phyloP scores from a whole-genome alignment of 2,329 filamentous ascomycete genomes.

The Xylaria sp. region DNA sequence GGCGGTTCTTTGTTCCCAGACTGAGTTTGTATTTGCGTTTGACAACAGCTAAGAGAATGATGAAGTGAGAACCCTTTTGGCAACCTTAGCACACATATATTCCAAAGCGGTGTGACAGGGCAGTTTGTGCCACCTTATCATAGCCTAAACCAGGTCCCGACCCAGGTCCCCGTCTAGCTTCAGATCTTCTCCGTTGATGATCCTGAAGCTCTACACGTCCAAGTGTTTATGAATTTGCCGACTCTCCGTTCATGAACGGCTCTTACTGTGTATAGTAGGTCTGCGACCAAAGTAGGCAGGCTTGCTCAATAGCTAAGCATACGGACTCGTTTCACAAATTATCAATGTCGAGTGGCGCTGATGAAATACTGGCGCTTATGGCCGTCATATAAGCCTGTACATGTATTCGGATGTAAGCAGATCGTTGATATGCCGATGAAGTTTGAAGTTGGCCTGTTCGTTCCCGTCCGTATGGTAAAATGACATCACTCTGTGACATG shows the following conservation, averaged over 20 bases:
- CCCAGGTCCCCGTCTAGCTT: not conserved
- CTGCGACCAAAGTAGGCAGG: too few species aligned
- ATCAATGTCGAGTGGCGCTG: not conserved
- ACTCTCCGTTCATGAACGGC: too few species aligned
- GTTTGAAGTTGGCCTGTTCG: not conserved
- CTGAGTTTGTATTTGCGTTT: not conserved
- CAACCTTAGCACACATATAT: not conserved
- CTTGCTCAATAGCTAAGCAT: too few species aligned
- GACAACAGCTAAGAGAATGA: not conserved
- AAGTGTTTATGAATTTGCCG: too few species aligned
- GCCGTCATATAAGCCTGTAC: too few species aligned
- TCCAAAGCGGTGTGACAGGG: slow-evolving; percentile 16
- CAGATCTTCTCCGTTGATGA: not conserved
- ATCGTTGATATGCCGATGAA: not conserved
- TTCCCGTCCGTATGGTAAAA: not conserved
- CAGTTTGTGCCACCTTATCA: not conserved
- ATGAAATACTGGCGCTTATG: too few species aligned
- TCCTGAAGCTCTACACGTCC: too few species aligned
- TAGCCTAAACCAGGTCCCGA: not conserved
- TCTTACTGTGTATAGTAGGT: too few species aligned
- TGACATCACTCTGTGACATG: not conserved
- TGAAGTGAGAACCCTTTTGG: slow-evolving; percentile 20
- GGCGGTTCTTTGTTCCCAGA: not conserved
- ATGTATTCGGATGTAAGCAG: not conserved
- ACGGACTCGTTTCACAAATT: not conserved